Base-by-base conservation (phyloP, 208 protist species). In the Trypanosomatidae sp. region DNA sequence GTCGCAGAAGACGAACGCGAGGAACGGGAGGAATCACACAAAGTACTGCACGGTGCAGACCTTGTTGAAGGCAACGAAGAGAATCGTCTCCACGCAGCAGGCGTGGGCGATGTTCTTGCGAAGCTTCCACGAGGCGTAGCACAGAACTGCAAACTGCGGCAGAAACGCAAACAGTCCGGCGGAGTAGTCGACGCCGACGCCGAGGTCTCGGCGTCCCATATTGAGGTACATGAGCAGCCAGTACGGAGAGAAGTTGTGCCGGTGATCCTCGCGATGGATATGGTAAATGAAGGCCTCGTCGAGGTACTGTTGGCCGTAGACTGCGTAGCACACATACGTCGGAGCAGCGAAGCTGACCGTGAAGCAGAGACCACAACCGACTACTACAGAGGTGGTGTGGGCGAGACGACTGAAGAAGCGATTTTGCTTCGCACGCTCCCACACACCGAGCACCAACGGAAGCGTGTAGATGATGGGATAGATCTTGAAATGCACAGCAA, bases 41-140 rank as follows among this genome's bases (percentile, higher is more conserved):
- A 98, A 98, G 77, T 98, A 98, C 82, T 98, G 96, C 66, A 98
- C 94, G 12, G 96, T 98, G 72, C 86, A 95, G 10, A 98, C 96
- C 76, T 98, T 98, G 77, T 98, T 98, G 66, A 98, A 97, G 33
- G 91, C 88, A n/a, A 98, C 84, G 74, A 98, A 98, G 22, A 95
- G 43, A 22, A 98, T 79, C 7, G 94, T 97, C 66, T 89, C 74
- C 12, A 96, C 65, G 70, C 94, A 97, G 76, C 83, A 92, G 28
- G 90, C 89, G 70, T 95, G 90, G 5, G 85, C 79, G 30, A 93
- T 82, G 73, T 94, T 91, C 43, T 80, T 86, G 25, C 89, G 87
- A 58, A 93, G 84, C 78, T 87, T 85, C 71, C 81, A 94, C 22
- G 91, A 89, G n/a, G 83, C 75, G 76, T 85, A 91, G 50, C 75